phyloP scores from a whole-genome alignment of 257 asterid genomes.

The Thymus mandschuricus region DNA sequence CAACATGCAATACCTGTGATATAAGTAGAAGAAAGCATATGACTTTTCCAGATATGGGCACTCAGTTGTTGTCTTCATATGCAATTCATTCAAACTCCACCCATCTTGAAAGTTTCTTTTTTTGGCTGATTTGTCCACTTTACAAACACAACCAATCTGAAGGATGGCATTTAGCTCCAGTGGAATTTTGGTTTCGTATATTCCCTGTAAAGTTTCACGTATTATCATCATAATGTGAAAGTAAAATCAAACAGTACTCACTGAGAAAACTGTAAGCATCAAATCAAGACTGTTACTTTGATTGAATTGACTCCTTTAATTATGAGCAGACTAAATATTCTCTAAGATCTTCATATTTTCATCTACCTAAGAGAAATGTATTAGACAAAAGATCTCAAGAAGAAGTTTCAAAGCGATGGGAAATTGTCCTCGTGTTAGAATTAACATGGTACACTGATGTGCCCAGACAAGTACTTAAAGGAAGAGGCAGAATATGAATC shows the following conservation, averaged over 20 bases:
- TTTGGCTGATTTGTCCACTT: conserved; percentile 84
- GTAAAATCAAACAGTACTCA: background rate
- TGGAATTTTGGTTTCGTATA: conserved; percentile 89
- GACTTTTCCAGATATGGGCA: conserved; percentile 88
- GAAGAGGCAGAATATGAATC: conserved; percentile 22
- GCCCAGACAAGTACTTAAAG: conserved; percentile 14
- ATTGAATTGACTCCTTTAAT: conserved; percentile 1
- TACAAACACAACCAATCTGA: conserved; percentile 95
- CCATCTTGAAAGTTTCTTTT: conserved; percentile 71
- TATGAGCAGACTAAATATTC: conserved; percentile 18
- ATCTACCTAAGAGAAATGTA: background rate
- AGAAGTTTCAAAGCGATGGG: conserved; percentile 1
- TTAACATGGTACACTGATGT: conserved; percentile 21
- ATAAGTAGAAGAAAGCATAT: conserved; percentile 77
- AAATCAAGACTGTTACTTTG: background rate
- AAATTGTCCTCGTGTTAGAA: background rate
- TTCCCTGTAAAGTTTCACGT: conserved; percentile 63
- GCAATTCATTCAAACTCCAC: conserved; percentile 88
- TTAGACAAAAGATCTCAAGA: conserved; percentile 17
- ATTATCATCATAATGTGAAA: conserved; percentile 18
- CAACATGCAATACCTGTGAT: conserved; percentile 67
- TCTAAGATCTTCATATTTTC: conserved; percentile 1
- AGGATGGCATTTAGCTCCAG: conserved; percentile 78
- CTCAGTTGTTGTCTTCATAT: conserved; percentile 97
- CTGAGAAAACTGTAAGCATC: conserved; percentile 3